Conservation (phyloP, 495 filamentous ascomycete species). For the Penicillium odoratum region DNA sequence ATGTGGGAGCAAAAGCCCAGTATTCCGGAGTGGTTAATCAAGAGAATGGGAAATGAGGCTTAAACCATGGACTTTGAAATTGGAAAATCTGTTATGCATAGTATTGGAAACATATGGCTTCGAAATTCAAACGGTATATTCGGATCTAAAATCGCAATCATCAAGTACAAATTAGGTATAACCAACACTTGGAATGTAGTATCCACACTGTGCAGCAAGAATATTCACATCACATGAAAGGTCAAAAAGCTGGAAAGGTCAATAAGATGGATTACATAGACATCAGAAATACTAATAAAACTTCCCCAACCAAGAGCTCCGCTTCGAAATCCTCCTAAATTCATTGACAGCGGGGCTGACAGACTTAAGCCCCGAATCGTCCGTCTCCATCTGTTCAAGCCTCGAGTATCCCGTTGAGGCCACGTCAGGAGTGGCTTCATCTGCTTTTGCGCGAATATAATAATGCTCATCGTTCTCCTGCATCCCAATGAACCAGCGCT, state of each 20-base stretch:
- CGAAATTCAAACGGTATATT: neutral
- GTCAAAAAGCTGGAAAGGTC: neutral
- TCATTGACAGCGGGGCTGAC: conserved; percentile 36
- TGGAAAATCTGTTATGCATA: neutral
- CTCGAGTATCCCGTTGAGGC: conserved; percentile 1
- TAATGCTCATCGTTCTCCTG: conserved; percentile 40
- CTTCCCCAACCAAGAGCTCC: conserved; percentile 25
- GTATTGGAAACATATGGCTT: no score
- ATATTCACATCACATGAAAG: neutral
- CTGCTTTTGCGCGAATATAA: conserved; percentile 36
- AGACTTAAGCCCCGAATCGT: conserved; percentile 17
- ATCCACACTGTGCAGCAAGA: no score
- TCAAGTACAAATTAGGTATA: neutral
- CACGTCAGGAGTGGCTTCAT: conserved; percentile 17
- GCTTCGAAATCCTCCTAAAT: conserved; percentile 31
- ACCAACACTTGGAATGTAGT: no score
- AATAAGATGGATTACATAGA: neutral
- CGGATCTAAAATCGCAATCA: neutral
- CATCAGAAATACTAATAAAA: conserved; percentile 23
- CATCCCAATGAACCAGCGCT: conserved; percentile 59
- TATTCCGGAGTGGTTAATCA: conserved; percentile 14
- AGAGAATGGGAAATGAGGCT: neutral
- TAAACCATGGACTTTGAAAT: no score
- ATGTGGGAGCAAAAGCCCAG: conserved; percentile 10
- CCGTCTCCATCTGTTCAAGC: conserved; percentile 21